Percentiles rank a stretch among this genome's conserved stretches.
Evolutionary conservation across 805 yeast genomes (phyloP).

Genomic region (Barnettozyma populi): DNA sequence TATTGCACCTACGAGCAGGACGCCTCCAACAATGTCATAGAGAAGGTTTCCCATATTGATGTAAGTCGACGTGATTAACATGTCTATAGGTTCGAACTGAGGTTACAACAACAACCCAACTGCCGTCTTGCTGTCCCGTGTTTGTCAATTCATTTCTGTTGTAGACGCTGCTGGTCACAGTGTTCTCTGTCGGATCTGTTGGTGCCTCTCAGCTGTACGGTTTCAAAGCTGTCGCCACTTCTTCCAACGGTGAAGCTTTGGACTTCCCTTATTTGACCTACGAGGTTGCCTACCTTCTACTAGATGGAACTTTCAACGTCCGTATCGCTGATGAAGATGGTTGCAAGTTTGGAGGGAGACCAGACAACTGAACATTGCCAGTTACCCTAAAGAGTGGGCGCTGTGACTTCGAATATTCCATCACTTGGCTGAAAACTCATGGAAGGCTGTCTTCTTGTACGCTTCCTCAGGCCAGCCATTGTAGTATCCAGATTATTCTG

Average conservation of each 20-base stretch:
- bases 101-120: conserved; percentile 13
- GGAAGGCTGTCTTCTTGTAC: no score
- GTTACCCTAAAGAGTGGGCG: no score
- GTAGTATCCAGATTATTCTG: no score
- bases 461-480: no score
- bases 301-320: no score
- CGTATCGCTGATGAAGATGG: no score
- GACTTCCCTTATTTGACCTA: conserved; percentile 9
- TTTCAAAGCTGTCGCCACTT: conserved; percentile 6
- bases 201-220: conserved; percentile 9
- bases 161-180: neutral
- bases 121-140: conserved; percentile 10
- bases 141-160: conserved; percentile 1
- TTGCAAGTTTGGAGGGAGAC: no score
- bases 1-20: neutral
- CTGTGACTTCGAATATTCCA: no score
- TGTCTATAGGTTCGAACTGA: conserved; percentile 13
- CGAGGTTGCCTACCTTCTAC: neutral
- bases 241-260: conserved; percentile 9
- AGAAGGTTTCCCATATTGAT: neutral
- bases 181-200: conserved; percentile 13
- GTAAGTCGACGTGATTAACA: conserved; percentile 7
- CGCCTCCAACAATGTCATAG: neutral
- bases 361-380: no score
- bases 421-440: no score